Conservation (phyloP, 2,329 filamentous ascomycete species). For the Scortechinia acanthostroma region DNA sequence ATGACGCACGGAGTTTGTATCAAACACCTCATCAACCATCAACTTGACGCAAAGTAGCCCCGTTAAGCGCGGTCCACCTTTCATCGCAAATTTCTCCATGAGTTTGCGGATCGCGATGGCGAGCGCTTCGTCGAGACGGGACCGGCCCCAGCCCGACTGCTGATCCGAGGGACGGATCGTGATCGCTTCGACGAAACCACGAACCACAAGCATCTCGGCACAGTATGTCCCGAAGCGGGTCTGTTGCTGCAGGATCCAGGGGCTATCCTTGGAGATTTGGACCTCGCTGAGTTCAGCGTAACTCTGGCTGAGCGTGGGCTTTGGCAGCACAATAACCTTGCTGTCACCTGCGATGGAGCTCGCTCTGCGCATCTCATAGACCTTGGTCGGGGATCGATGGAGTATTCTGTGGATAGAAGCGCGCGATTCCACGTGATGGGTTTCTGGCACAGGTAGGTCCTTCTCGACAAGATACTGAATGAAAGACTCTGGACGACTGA, state of each 20-base stretch:
- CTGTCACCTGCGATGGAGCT: slow-evolving; percentile 51
- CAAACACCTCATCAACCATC: slow-evolving; percentile 39
- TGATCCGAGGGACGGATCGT: slow-evolving; percentile 52
- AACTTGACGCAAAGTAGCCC: slow-evolving; percentile 72
- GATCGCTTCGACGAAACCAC: slow-evolving; percentile 24
- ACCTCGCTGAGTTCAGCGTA: slow-evolving; percentile 43
- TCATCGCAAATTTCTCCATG: slow-evolving; percentile 46
- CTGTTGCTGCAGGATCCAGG: slow-evolving; percentile 67
- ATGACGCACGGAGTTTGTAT: neutral
- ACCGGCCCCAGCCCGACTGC: slow-evolving; percentile 58
- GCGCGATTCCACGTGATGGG: slow-evolving; percentile 40
- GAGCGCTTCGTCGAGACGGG: slow-evolving; percentile 44
- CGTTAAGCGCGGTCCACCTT: slow-evolving; percentile 41
- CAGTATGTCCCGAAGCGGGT: slow-evolving; percentile 59
- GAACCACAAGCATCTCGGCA: slow-evolving; percentile 64
- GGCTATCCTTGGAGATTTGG: slow-evolving; percentile 39
- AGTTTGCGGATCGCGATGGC: slow-evolving; percentile 56
- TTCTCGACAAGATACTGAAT: slow-evolving; percentile 45
- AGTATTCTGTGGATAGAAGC: slow-evolving; percentile 45
- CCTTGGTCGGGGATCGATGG: slow-evolving; percentile 12
- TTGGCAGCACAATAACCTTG: slow-evolving; percentile 60
- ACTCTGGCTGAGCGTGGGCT: slow-evolving; percentile 40
- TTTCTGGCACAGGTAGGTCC: slow-evolving; percentile 43
- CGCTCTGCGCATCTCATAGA: slow-evolving; percentile 44
- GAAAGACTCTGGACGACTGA: slow-evolving; percentile 64